Base-by-base conservation (phyloP, 129 eudicot genomes). In the Escallonia herrerae region DNA sequence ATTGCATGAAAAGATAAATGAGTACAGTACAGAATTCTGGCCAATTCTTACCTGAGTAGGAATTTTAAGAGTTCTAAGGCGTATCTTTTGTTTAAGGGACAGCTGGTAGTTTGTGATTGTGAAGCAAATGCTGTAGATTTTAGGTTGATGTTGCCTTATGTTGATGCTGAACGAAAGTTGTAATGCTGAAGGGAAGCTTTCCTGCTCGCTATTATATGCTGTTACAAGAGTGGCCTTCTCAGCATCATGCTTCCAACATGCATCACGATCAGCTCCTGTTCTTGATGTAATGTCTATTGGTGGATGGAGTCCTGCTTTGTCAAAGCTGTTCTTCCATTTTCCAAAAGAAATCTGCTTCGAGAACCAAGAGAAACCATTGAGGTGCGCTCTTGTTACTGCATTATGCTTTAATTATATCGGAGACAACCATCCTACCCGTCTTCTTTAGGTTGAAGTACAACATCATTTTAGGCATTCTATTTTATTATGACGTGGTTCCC, bases 181-280 rank as follows among this genome's bases (percentile, higher is more conserved):
- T 40, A 66, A 58, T 78, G 41, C 51, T 79, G 76, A 81, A 81
- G 95, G 90, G 58, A 75, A 11, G 42, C 81, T 71, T 76, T 80
- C 79, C 62, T 47, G 66, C 48, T 60, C 71, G 15, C 77, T 89
- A 59, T 69, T 83, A 62, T 54, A 67, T n/a, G 71, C 82, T 69
- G 80, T 67, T 15, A 46, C 86, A 54, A 76, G 84, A 79, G 74
- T 65, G 60, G 88, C 75, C 42, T 84, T 37, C 4, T 73, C 76
- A 77, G 81, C 82, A 33, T 70, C 82, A 47, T 11, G 66, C 60
- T 71, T 71, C 61, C 76, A 39, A 43, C 60, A 61, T 62, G 51
- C 65, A 40, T 54, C 63, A 51, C 65, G 56, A 52, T 53, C 67
- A 46, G 41, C 67, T 38, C 82, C 90, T 40, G 11, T 43, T 70